Evolutionary conservation across 495 filamentous ascomycete species (phyloP), one percentile per base, ranked within the genome.

Genomic region (Podospora appendiculata): DNA sequence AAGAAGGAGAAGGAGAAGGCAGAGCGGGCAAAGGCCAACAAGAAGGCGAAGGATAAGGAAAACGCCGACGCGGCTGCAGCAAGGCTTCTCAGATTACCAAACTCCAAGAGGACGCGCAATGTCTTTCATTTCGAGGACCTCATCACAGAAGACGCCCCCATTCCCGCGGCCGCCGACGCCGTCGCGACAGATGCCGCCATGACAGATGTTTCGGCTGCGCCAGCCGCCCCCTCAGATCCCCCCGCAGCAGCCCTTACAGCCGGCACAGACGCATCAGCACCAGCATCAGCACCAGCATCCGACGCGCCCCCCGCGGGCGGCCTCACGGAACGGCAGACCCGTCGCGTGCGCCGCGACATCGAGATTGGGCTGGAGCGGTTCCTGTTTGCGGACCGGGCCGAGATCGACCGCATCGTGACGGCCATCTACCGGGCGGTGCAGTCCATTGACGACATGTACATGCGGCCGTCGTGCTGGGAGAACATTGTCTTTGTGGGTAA

Each of bases 331-430:
- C 69, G 63, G 53, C 56, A 66, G 57, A 66, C 69, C 56, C 63
- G 69, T 58, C 64, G 70, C 34, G 71, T 82, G 41, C 73, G 85
- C 38, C 77, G 82, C 33, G 89, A 95, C 50, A 84, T 95, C 47
- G 88, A 95, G 60, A 81, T 97, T 43, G 90, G 93, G 8, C 71
- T 83, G 19, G 93, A 96, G 73, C 80, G 93, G 39, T 96, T 98
- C 70, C 79, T 85, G 55, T 85, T 89, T 41, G 86, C 89, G 0
- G 84, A 79, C 45, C 80, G 81, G 45, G 76, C 79, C 1, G 82
- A 94, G 40, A 74, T 97, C 5, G 84, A 92, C 54, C 79, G 79
- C 41, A 86, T 97, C 51, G 88, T 87, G 0, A 84, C 87, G 49
- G 81, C 86, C 35, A 83, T 97, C 48, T 88, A 96, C 69, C 81